Evolutionary conservation across 805 yeast species (phyloP).

Genomic region (Wickerhamiella sorbophila): DNA sequence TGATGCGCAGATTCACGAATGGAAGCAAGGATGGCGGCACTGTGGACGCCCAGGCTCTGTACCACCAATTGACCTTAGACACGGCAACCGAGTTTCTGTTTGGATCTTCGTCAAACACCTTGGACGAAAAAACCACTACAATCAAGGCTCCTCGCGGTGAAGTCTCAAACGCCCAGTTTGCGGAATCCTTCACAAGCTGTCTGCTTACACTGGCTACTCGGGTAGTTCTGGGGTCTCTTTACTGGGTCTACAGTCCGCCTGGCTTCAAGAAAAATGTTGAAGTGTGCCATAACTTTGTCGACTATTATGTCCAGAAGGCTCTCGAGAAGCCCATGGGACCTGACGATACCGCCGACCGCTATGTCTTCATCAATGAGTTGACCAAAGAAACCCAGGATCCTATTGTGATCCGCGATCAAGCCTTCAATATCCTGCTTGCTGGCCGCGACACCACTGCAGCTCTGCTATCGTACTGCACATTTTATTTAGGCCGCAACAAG

Average conservation of each 20-base stretch:
- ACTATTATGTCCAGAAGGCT: slow-evolving; percentile 30
- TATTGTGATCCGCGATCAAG: slow-evolving; percentile 34
- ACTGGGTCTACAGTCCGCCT: slow-evolving; percentile 16
- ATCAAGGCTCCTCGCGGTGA: slow-evolving; percentile 15
- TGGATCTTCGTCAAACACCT: slow-evolving; percentile 19
- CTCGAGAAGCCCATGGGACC: slow-evolving; percentile 23
- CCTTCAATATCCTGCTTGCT: slow-evolving; percentile 37
- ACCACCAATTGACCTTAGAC: slow-evolving; percentile 18
- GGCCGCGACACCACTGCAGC: slow-evolving; percentile 46
- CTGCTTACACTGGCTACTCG: slow-evolving; percentile 16
- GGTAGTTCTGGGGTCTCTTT: slow-evolving; percentile 14
- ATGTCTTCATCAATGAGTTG: slow-evolving; percentile 35
- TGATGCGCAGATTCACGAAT: slow-evolving; percentile 11
- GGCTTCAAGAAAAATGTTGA: slow-evolving; percentile 26
- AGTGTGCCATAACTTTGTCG: slow-evolving; percentile 27
- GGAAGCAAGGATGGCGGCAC: slow-evolving; percentile 9
- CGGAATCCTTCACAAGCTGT: slow-evolving; percentile 16
- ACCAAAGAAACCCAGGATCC: slow-evolving; percentile 37
- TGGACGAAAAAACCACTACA: slow-evolving; percentile 9
- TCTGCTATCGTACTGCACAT: slow-evolving; percentile 32
- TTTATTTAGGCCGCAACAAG: slow-evolving; percentile 31
- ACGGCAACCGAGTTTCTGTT: slow-evolving; percentile 21
- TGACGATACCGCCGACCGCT: slow-evolving; percentile 25
- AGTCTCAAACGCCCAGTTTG: slow-evolving; percentile 18
- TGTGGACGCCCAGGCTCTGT: slow-evolving; percentile 17